These are phyloP conservation scores for Quercus robur DNA, from an alignment of 306 rosid species.

Conservation along the genomic window DNA sequence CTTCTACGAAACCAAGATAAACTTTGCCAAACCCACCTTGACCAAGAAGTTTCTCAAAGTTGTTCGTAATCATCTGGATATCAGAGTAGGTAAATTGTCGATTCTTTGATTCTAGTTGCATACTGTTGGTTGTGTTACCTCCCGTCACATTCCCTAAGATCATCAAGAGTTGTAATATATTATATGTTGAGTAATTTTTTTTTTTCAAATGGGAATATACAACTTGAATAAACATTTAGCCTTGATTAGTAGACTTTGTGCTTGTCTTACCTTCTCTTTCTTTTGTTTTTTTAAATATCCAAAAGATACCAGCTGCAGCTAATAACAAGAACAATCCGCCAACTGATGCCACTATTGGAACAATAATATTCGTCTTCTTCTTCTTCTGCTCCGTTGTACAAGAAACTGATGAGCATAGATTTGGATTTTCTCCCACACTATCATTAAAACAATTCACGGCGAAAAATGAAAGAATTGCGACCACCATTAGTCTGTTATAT, in stretches of 20 bases:
- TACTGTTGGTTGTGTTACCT: background rate
- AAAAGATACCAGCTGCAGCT: constrained; percentile 20
- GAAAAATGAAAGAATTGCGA: background rate
- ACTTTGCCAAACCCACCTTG: constrained; percentile 53
- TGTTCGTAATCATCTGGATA: constrained; percentile 37
- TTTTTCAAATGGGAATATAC: too few species aligned
- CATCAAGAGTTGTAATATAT: background rate
- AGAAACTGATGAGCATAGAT: constrained; percentile 24
- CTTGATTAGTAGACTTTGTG: background rate
- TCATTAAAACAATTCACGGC: background rate
- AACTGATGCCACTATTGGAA: constrained; percentile 39
- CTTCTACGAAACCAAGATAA: constrained; percentile 40
- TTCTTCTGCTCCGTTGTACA: constrained; percentile 14
- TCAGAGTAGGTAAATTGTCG: constrained; percentile 39
- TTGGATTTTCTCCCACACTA: constrained; percentile 38
- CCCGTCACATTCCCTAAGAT: constrained; percentile 8
- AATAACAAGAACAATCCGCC: constrained; percentile 35
- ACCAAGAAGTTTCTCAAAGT: constrained; percentile 35
- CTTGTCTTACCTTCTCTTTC: constrained; percentile 6
- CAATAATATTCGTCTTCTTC: constrained; percentile 13
- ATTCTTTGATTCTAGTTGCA: constrained; percentile 17
- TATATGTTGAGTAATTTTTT: too few species aligned
- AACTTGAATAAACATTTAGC: background rate
- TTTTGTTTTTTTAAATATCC: constrained; percentile 15
- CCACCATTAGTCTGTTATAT: too few species aligned